phyloP scores from a whole-genome alignment of 2,329 filamentous ascomycete species.

The Colletotrichum lindemuthianum region DNA sequence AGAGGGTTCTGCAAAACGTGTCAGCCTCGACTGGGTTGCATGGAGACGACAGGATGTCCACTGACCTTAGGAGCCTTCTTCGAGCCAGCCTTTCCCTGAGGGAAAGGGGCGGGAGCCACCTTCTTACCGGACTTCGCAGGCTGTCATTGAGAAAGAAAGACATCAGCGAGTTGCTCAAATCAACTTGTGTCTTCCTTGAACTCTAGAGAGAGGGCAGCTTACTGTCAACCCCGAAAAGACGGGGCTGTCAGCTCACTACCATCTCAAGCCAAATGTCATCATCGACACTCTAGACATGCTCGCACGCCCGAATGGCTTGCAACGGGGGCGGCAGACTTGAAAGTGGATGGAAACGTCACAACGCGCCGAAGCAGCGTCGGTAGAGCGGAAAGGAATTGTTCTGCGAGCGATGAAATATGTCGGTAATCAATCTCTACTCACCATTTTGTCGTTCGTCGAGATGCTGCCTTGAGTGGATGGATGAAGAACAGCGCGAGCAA shows the following conservation, averaged over 20 bases:
- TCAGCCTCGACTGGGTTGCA: slow-evolving; percentile 37
- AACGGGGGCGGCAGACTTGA: slow-evolving; percentile 44
- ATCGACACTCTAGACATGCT: slow-evolving; percentile 66
- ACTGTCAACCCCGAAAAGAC: not conserved
- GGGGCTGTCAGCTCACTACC: slow-evolving; percentile 4
- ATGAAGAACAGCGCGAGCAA: not conserved
- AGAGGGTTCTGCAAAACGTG: slow-evolving; percentile 83
- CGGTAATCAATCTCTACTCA: slow-evolving; percentile 25
- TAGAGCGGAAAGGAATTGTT: slow-evolving; percentile 8
- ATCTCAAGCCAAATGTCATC: slow-evolving; percentile 74
- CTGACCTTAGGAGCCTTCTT: slow-evolving; percentile 98
- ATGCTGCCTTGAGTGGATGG: slow-evolving; percentile 30
- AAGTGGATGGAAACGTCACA: slow-evolving; percentile 46
- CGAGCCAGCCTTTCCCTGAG: slow-evolving; percentile 86
- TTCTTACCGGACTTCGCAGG: slow-evolving; percentile 99
- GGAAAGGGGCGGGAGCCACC: slow-evolving; percentile 95
- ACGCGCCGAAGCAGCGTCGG: slow-evolving; percentile 37
- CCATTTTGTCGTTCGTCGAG: slow-evolving; percentile 35
- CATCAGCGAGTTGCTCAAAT: slow-evolving; percentile 89
- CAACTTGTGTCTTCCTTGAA: slow-evolving; percentile 82
- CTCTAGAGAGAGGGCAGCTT: slow-evolving; percentile 79
- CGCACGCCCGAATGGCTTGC: slow-evolving; percentile 47
- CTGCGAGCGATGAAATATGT: slow-evolving; percentile 19
- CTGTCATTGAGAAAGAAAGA: slow-evolving; percentile 99
- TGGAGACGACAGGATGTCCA: slow-evolving; percentile 42